These are phyloP conservation scores for Dictyophora rubrovolvata DNA, from an alignment of 768 basidiomycete species.

Conservation along the genomic window DNA sequence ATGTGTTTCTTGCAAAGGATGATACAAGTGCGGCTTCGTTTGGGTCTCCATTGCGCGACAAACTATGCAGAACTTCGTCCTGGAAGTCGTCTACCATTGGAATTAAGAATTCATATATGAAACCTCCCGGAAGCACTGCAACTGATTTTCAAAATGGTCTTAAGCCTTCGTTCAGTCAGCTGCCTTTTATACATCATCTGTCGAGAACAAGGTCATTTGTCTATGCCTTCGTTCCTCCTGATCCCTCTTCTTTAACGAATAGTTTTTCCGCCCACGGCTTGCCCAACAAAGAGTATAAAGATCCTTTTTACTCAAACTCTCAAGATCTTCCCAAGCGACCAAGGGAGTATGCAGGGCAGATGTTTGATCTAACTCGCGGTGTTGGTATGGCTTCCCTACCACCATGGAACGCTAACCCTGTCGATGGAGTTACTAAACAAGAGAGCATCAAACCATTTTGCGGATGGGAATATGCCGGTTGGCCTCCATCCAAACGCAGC, in stretches of 20 bases:
- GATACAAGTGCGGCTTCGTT: neutral
- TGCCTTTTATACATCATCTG: neutral
- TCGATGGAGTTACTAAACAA: neutral
- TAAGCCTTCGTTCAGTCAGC: neutral
- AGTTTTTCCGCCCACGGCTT: slow-evolving; percentile 39
- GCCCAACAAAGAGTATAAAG: slow-evolving; percentile 53
- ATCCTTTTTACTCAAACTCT: slow-evolving; percentile 71
- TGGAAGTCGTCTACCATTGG: neutral
- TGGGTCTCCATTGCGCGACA: neutral
- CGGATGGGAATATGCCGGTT: slow-evolving; percentile 76
- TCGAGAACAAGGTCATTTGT: slow-evolving; percentile 24
- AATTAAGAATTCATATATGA: neutral
- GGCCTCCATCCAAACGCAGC: slow-evolving; percentile 52
- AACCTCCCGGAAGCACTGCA: neutral
- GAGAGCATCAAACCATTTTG: slow-evolving; percentile 13
- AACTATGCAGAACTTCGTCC: neutral
- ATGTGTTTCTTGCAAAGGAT: neutral
- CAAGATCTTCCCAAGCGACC: slow-evolving; percentile 58
- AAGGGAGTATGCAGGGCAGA: slow-evolving; percentile 69
- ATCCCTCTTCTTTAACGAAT: slow-evolving; percentile 33
- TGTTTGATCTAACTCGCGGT: slow-evolving; percentile 62
- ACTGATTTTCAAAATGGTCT: neutral
- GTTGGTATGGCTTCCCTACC: slow-evolving; percentile 46
- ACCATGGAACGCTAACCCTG: slow-evolving; percentile 43
- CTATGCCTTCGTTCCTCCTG: slow-evolving; percentile 44